Base-by-base conservation (phyloP, 2,329 filamentous ascomycete genomes). In the Cordyceps militaris region DNA sequence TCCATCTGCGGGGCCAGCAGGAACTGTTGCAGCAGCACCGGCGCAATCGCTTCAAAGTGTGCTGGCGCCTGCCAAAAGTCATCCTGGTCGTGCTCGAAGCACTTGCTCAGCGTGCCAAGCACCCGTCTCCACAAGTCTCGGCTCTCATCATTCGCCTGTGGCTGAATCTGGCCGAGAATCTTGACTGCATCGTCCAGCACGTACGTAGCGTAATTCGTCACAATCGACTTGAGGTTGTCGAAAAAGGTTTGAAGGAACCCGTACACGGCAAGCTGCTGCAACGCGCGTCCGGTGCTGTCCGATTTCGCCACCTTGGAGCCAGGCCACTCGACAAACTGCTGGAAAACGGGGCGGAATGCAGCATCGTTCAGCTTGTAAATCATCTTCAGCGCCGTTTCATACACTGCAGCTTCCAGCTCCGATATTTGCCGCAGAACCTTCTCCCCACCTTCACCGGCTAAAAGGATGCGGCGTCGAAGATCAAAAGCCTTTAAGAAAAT, bases 351-450 rank as follows among this genome's bases (percentile, higher is more conserved):
- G 13, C 92, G 82, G 83, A 99, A 99, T 0, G 88, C 85, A 1
- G 88, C 86, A 69, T 99, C 94, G 73, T 97, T 97, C 61, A 99
- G 82, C 77, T 97, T 97, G 77, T 96, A 91, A 56, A 96, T 88
- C 85, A 97, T 94, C 71, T 91, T 89, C 59, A 99, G 82, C 0
- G 86, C 83, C 13, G 88, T 84, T 10, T 87, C 82, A 67, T 90
- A 87, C 63, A 89, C 67, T 11, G 78, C 76, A 2, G 76, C 74
- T 68, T 96, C 90, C 13, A 91, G 76, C 43, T 79, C 76, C 21
- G 77, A 71, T 6, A 89, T 70, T 46, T 80, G 74, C 14, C 79
- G 72, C 16, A 77, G 67, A 36, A 61, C 66, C 43, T 76, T 70
- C 34, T 78, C 73, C 57, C 67, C 69, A 24, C 76, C 70, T 1